Conservation (phyloP, 441 rosid genomes). For the Bocquillonia castaneifolia region DNA sequence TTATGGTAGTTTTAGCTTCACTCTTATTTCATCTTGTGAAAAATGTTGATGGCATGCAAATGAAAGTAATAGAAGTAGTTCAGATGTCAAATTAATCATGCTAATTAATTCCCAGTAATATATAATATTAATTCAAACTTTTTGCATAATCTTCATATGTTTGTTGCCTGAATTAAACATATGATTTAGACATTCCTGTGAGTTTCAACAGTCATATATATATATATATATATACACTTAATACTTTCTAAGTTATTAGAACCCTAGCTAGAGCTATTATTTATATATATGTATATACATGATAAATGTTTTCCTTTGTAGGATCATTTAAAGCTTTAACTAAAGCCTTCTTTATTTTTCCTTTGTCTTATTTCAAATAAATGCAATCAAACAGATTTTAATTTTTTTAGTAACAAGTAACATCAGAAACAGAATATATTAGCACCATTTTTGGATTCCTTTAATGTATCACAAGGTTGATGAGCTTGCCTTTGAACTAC, state of each 20-base stretch:
- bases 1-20: slow-evolving; percentile 26
- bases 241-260: slow-evolving; percentile 4
- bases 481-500: no score
- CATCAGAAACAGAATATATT: not conserved
- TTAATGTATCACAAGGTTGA: no score
- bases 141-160: not conserved
- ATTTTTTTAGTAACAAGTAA: not conserved
- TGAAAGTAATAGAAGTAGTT: slow-evolving; percentile 21
- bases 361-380: not conserved
- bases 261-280: no score
- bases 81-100: slow-evolving; percentile 18
- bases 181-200: slow-evolving; percentile 6
- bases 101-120: not conserved
- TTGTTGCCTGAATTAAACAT: not conserved
- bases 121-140: not conserved
- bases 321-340: not conserved
- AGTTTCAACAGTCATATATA: slow-evolving; percentile 10
- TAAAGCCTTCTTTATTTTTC: not conserved
- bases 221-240: slow-evolving; percentile 2
- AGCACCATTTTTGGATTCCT: no score
- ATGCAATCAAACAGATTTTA: not conserved
- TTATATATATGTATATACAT: not conserved
- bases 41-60: slow-evolving; percentile 19
- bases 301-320: not conserved
- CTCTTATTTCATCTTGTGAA: slow-evolving; percentile 7